These are phyloP conservation scores for Brachypodium distachyon DNA, from an alignment of 202 grass and related monocot genomes.

Conservation along the genomic window DNA sequence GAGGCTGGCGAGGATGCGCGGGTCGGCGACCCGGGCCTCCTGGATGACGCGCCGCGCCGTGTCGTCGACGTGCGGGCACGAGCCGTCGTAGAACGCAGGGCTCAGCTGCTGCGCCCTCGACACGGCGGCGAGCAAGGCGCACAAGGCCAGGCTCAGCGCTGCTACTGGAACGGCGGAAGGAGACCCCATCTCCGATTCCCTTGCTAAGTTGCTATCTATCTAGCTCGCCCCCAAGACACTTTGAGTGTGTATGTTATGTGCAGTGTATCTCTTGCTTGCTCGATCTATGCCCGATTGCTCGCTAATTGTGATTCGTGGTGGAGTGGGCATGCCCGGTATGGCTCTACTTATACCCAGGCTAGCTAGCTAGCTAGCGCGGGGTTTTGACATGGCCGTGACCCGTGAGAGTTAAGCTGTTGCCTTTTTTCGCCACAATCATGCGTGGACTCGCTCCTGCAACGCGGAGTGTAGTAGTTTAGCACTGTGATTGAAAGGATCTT, in stretches of 20 bases:
- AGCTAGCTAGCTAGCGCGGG: background rate
- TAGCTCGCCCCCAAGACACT: too few species aligned
- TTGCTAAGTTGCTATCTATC: background rate
- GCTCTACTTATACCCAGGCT: slow-evolving; percentile 22
- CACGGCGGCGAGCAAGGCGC: slow-evolving; percentile 9
- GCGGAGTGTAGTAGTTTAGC: background rate
- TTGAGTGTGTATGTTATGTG: too few species aligned
- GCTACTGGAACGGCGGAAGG: background rate
- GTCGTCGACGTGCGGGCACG: slow-evolving; percentile 34
- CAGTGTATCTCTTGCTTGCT: background rate
- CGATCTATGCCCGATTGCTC: background rate
- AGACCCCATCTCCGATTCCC: slow-evolving; percentile 5
- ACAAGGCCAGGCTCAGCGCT: background rate
- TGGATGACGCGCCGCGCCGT: slow-evolving; percentile 41
- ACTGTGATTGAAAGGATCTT: slow-evolving; percentile 4
- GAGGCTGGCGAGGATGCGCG: slow-evolving; percentile 39
- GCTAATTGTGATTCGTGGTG: background rate
- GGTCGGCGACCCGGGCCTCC: slow-evolving; percentile 26
- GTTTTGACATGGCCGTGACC: background rate
- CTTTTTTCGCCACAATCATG: background rate
- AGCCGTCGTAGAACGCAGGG: slow-evolving; percentile 17
- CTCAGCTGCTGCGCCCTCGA: slow-evolving; percentile 10
- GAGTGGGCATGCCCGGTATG: background rate
- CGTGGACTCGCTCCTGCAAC: slow-evolving; percentile 16
- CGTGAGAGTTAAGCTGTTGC: background rate